Base-by-base conservation (phyloP, 106 monocot species). In the Platanthera guangdongensis region DNA sequence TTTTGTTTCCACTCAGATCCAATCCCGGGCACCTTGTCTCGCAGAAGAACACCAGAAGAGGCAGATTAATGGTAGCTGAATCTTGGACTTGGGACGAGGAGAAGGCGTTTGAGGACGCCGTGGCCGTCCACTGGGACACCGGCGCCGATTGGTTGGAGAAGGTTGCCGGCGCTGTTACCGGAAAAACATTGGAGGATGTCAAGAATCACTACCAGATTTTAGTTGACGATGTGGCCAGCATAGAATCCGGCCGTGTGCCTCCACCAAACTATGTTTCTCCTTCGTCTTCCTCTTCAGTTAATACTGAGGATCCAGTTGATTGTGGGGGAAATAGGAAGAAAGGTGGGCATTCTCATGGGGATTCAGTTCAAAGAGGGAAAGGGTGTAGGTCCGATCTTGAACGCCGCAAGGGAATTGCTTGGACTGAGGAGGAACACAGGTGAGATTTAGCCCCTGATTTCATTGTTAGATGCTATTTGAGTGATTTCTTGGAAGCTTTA, bases 41-140 rank as follows among this genome's bases (percentile, higher is more conserved):
- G 63, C 19, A 64, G 63, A 64, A 64, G 63, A 22, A 22, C 22
- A 64, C 63, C 10, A 64, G 9, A 10, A 7, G 63, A 64, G 63
- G 19, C 22, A 22, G n/a, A 8, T 53, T 53, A 28, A 60, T 60
- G 60, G 60, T 60, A 60, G 19, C 60, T 60, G 60, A 60, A 60
- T 51, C 80, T 48, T 95, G 95, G 95, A 95, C 78, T 48, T 71
- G 92, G 75, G 95, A 92, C 50, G 81, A 92, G 82, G 95, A 95
- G 51, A 90, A 92, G 82, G 88, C 85, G 21, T 92, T 95, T 64
- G 95, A 95, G 84, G 87, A 82, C 60, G 90, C 92, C 47, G 57
- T 95, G 21, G 92, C 88, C 16, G 53, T 63, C 15, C 8, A 84
- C 72, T 21, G 59, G 5, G 84, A 82, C 45, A 84, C 89, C n/a